phyloP scores from a whole-genome alignment of 805 yeast genomes.

The Cyberlindnera saturnus region DNA sequence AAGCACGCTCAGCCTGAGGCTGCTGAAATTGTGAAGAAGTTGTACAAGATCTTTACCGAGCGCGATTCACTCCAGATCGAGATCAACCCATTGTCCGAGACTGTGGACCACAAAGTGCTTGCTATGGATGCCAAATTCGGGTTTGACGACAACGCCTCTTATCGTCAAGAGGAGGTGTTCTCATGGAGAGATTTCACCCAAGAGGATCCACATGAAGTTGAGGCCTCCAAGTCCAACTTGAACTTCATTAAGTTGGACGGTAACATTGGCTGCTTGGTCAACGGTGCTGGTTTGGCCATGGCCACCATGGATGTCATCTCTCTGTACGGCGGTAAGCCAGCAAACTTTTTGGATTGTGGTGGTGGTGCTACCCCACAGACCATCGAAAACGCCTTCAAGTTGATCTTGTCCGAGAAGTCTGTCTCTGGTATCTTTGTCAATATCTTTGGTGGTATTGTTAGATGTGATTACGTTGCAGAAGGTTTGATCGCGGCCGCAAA shows the following conservation, averaged over 20 bases:
- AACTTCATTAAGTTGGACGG: constrained; percentile 98
- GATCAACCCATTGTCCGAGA: constrained; percentile 96
- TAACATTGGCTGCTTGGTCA: constrained; percentile 96
- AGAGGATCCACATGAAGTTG: constrained; percentile 96
- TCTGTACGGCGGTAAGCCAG: constrained; percentile 97
- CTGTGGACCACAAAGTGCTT: constrained; percentile 80
- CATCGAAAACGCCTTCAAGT: constrained; percentile 92
- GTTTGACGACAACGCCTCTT: constrained; percentile 93
- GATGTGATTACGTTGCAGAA: constrained; percentile 98
- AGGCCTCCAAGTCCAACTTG: constrained; percentile 82
- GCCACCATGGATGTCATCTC: constrained; percentile 99
- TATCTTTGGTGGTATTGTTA: constrained; percentile 98
- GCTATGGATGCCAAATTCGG: constrained; percentile 99
- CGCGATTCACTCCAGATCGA: constrained; percentile 97
- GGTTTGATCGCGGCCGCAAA: constrained; percentile 95
- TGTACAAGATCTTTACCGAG: constrained; percentile 85
- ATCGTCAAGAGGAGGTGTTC: constrained; percentile 92
- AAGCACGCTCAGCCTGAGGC: constrained; percentile 75
- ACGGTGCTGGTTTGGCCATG: constrained; percentile 99
- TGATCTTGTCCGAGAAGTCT: constrained; percentile 81
- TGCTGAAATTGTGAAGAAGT: constrained; percentile 77
- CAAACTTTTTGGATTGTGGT: constrained; percentile 99
- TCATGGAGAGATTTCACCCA: constrained; percentile 96
- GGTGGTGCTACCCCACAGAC: constrained; percentile 99
- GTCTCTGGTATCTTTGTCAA: constrained; percentile 96